Base-by-base conservation (phyloP, 345 rosid species). In the Noccaea bulbosa region DNA sequence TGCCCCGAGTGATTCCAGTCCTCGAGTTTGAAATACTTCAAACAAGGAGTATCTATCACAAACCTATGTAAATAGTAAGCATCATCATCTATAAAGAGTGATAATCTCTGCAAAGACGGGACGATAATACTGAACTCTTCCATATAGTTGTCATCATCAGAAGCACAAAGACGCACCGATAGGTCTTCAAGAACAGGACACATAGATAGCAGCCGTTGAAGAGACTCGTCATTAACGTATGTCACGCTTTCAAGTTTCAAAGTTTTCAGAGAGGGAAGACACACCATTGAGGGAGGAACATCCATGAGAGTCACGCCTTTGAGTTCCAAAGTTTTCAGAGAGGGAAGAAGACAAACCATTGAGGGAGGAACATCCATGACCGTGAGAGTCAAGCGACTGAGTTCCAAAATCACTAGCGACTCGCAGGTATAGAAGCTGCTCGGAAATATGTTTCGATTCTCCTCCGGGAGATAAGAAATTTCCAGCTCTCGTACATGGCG, bases 111-210 rank as follows among this genome's bases (percentile, higher is more conserved):
- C 38, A 60, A 27, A 24, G 50, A 24, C 2, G n/a, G 37, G 65
- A 41, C n/a, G 22, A 4, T 27, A 27, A 60, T 9, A 41, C 12
- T 12, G 37, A 60, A 40, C 38, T n/a, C 12, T 16, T 0, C 5
- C 1, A 2, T 2, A 7, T 7, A 8, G 4, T 11, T 0, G 1
- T 30, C 1, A 0, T 0, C 9, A n/a, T n/a, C n/a, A n/a, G n/a
- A n/a, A n/a, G n/a, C n/a, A 1, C 0, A 8, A 3, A 39, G 22
- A 11, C 0, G 0, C 48, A 45, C 14, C 10, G 0, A 15, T 12
- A 62, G 34, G 0, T 48, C 69, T 17, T 64, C 45, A 2, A 64
- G 69, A 34, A 64, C 34, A 34, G 8, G 68, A 35, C 56, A 64
- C 4, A 8, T 8, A 7, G 56, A 47, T 22, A 64, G 34, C 35